Conservation (phyloP, 140 eudicot genomes). For the Oenanthe javanica region DNA sequence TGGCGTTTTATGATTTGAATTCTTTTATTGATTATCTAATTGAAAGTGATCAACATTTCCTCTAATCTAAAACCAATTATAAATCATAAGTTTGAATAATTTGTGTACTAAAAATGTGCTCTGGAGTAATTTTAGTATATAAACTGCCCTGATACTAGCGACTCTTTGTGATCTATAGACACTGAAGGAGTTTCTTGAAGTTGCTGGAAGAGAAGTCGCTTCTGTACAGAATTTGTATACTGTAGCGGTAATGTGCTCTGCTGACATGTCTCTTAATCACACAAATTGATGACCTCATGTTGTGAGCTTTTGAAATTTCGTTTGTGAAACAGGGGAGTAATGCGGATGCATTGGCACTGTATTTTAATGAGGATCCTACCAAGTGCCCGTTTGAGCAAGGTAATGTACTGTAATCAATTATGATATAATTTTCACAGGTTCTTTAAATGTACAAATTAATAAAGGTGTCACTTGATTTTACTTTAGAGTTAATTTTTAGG, state of each 20-base stretch:
- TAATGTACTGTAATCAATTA: slow-evolving; percentile 13
- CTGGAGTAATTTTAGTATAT: background rate
- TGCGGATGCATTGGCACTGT: slow-evolving; percentile 85
- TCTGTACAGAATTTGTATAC: slow-evolving; percentile 63
- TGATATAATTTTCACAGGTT: background rate
- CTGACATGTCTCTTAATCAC: background rate
- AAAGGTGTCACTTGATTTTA: background rate
- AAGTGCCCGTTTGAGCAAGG: slow-evolving; percentile 98
- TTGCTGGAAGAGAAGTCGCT: slow-evolving; percentile 68
- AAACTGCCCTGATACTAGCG: background rate
- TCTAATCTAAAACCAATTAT: background rate
- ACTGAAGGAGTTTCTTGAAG: slow-evolving; percentile 49
- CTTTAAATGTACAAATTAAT: background rate
- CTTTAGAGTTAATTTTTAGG: background rate
- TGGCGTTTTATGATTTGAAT: background rate
- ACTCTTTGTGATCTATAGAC: slow-evolving; percentile 39
- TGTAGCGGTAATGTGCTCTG: slow-evolving; percentile 55
- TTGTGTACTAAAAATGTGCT: background rate
- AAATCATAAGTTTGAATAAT: background rate
- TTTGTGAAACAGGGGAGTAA: slow-evolving; percentile 68
- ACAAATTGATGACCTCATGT: background rate
- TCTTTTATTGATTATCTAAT: background rate
- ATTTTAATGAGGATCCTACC: slow-evolving; percentile 93
- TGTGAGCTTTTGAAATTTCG: background rate
- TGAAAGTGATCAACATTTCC: background rate